Conservation (phyloP, 352 stramenopile species). For the Phytophthora pistaciae region DNA sequence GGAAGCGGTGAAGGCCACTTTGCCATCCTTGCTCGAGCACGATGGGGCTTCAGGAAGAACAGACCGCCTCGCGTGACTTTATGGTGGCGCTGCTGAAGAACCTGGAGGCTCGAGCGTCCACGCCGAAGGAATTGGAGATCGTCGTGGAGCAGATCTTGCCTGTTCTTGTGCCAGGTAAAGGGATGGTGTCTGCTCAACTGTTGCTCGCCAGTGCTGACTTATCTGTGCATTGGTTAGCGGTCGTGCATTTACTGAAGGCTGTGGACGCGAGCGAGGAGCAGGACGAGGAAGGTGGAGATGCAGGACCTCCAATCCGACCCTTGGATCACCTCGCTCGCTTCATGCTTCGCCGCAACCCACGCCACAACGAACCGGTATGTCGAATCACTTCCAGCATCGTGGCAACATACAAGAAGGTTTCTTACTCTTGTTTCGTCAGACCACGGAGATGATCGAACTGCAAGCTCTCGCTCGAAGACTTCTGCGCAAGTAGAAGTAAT, state of each 20-base stretch:
- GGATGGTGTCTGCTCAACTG: neutral
- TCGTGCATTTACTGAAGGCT: conserved; percentile 65
- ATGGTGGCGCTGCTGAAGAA: conserved; percentile 46
- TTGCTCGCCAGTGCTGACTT: neutral
- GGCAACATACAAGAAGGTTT: no score
- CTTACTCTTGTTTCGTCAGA: conserved; percentile 22
- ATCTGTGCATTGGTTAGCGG: conserved; percentile 29
- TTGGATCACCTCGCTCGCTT: conserved; percentile 76
- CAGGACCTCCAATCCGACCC: conserved; percentile 51
- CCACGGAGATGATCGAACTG: conserved; percentile 38
- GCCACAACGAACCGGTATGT: conserved; percentile 57
- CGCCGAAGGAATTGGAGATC: conserved; percentile 53
- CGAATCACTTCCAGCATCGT: neutral
- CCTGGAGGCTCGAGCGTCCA: conserved; percentile 36
- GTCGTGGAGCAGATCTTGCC: conserved; percentile 67
- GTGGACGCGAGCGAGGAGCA: conserved; percentile 50
- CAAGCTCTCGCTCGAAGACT: conserved; percentile 42
- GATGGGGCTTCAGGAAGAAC: conserved; percentile 41
- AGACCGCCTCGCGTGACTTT: conserved; percentile 50
- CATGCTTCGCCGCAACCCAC: conserved; percentile 74
- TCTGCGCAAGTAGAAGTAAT: conserved; percentile 44
- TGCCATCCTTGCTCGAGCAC: neutral
- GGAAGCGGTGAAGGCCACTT: neutral
- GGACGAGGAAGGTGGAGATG: conserved; percentile 48
- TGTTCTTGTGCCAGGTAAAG: conserved; percentile 60